These are phyloP conservation scores for Mucuna pruriens DNA, from an alignment of 306 rosid genomes.

Conservation along the genomic window DNA sequence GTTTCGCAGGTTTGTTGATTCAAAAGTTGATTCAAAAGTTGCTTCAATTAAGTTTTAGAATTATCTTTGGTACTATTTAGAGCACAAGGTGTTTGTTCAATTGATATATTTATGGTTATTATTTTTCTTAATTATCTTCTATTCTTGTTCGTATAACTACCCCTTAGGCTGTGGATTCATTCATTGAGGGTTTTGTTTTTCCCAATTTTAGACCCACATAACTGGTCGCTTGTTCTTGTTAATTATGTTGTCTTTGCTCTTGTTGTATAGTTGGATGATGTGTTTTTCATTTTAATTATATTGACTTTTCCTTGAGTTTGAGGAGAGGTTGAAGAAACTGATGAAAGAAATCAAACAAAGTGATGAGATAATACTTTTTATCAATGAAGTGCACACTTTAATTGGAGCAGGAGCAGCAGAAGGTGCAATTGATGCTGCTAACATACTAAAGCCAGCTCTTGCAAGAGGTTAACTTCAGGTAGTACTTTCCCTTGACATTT, in stretches of 20 bases:
- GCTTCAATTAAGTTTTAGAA: slow-evolving; percentile 30
- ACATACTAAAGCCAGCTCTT: no score
- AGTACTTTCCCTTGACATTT: no score
- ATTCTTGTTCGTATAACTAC: neutral
- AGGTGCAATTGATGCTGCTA: no score
- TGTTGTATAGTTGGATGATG: neutral
- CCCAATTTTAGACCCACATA: neutral
- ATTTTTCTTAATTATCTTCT: neutral
- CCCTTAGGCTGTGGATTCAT: slow-evolving; percentile 19
- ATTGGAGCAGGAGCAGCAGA: no score
- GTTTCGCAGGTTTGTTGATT: neutral
- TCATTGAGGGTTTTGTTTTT: neutral
- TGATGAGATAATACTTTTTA: no score
- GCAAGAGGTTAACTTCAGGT: no score
- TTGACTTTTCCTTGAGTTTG: neutral
- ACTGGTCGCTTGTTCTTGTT: neutral
- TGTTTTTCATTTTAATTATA: neutral
- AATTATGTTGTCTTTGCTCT: neutral
- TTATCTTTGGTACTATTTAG: neutral
- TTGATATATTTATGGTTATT: neutral
- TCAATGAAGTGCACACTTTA: no score
- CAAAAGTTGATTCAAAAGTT: no score
- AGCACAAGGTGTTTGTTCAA: slow-evolving; percentile 21
- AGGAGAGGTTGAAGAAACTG: no score
- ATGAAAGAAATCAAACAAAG: no score